Evolutionary conservation across 2,329 filamentous ascomycete species (phyloP), one percentile per base, ranked within the genome.

Genomic region (Cladosporium austrohemisphaericum): DNA sequence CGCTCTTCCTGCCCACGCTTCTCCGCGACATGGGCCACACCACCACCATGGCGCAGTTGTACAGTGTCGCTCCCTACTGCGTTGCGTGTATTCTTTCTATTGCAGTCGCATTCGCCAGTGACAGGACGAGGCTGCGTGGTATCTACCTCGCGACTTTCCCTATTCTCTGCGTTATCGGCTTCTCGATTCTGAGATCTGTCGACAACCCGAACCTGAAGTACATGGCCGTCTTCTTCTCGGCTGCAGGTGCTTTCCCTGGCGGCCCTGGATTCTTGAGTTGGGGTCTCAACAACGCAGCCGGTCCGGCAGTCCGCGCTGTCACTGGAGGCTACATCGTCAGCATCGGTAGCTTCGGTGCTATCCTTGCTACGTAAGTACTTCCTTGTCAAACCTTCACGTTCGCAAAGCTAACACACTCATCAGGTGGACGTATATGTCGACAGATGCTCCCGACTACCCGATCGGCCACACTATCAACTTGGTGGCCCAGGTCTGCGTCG

Each of bases 21-120:
- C 83, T 88, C 26, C 70, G 76, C 51, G 85, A 83, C 5, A 75
- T 88, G 4, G 76, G 79, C n/a, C 86, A 84, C 64, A 74, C 68
- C 50, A 71, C 75, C 13, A 79, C 83, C 41, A 67, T 73, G 19
- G 65, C 63, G 11, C 62, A 66, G 43, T 57, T 66, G 16, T 50
- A 50, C 40, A 43, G 37, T 43, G 47, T 50, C 19, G 35, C 49
- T 19, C 49, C 49, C 4, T 41, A 43, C 43, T 45, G 55, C 22
- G 55, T 52, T 20, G 58, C 56, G 18, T 57, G 52, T 8, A 51
- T 57, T 9, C 41, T 58, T 19, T 57, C 57, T 1, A 55, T 58
- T 14, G 18, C 51, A 13, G 54, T 62, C 22, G 58, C 58, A 3
- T 61, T 58, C 26, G 46, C 59, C 33, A 55, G 55, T 32, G 58